Conservation (phyloP, 129 eudicot genomes). For the Escallonia rubra region DNA sequence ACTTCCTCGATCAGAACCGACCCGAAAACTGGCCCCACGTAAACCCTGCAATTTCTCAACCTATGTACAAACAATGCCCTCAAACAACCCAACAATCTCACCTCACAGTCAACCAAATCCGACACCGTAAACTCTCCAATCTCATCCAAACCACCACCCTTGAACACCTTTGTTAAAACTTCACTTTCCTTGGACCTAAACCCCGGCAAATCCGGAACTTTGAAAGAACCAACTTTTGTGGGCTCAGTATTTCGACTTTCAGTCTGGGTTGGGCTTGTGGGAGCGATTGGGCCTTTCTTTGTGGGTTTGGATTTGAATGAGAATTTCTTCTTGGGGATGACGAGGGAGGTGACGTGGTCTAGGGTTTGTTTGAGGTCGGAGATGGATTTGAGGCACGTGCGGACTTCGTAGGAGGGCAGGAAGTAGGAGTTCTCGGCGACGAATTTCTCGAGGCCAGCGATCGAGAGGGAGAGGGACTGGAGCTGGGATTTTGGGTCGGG, state of each 20-base stretch:
- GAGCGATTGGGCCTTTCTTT: slow-evolving; percentile 17
- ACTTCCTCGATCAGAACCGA: slow-evolving; percentile 79
- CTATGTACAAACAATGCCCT: slow-evolving; percentile 67
- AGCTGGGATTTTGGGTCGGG: slow-evolving; percentile 48
- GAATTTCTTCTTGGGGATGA: slow-evolving; percentile 73
- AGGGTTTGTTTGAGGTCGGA: slow-evolving; percentile 50
- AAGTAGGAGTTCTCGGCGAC: slow-evolving; percentile 71
- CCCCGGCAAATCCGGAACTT: slow-evolving; percentile 47
- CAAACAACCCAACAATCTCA: slow-evolving; percentile 61
- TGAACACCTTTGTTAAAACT: slow-evolving; percentile 56
- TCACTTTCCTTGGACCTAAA: slow-evolving; percentile 52
- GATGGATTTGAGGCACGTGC: slow-evolving; percentile 56
- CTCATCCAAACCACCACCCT: slow-evolving; percentile 23
- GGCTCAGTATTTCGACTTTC: background rate
- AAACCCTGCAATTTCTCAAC: slow-evolving; percentile 54
- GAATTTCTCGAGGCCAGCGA: slow-evolving; percentile 62
- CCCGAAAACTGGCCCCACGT: slow-evolving; percentile 64
- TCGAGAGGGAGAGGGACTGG: slow-evolving; percentile 38
- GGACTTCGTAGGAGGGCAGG: slow-evolving; percentile 76
- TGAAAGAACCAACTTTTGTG: slow-evolving; percentile 9
- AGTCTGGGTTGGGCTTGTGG: background rate
- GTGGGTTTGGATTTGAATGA: slow-evolving; percentile 49
- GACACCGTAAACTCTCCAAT: slow-evolving; percentile 58
- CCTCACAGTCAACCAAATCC: slow-evolving; percentile 58
- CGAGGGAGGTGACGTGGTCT: slow-evolving; percentile 39